Percentiles rank a stretch among this genome's conserved stretches.
Evolutionary conservation across 2,329 filamentous ascomycete species (phyloP).

Genomic region (Phaeosphaeria sp.): DNA sequence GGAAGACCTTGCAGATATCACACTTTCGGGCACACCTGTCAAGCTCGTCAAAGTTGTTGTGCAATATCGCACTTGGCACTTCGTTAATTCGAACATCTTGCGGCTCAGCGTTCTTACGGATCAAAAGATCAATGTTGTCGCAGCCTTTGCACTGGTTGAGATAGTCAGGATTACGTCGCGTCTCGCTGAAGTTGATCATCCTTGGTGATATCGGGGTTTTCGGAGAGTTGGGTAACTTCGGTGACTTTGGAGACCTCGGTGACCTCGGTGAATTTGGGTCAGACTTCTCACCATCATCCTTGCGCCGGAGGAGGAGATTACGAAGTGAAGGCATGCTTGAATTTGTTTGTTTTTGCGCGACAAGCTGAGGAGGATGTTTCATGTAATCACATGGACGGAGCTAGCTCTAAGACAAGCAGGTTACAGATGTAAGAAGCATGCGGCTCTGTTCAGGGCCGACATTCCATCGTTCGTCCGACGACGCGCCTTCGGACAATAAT

Average conservation of each 20-base stretch:
- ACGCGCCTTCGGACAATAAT: not conserved
- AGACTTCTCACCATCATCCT: not conserved
- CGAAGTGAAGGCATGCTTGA: not conserved
- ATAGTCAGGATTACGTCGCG: conserved; percentile 4
- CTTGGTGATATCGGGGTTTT: not conserved
- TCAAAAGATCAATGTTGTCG: conserved; percentile 9
- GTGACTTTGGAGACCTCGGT: not conserved
- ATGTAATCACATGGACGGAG: not conserved
- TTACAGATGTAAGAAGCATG: not conserved
- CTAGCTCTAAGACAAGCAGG: not conserved
- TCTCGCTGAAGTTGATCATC: not conserved
- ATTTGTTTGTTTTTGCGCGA: not conserved
- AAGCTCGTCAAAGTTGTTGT: conserved; percentile 11
- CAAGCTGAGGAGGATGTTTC: not conserved
- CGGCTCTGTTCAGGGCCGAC: not conserved
- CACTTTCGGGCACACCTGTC: conserved; percentile 9
- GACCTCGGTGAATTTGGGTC: not conserved
- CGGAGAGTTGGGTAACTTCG: not conserved
- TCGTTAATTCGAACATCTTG: not conserved
- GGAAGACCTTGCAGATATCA: conserved; percentile 8
- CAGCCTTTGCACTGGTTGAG: conserved; percentile 11
- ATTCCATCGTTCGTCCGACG: not conserved
- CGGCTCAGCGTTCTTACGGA: conserved; percentile 2
- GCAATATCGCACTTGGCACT: not conserved
- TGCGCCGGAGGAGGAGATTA: not conserved